phyloP scores from a whole-genome alignment of 2,329 filamentous ascomycete genomes.

The Aspergillus hiratsukae region DNA sequence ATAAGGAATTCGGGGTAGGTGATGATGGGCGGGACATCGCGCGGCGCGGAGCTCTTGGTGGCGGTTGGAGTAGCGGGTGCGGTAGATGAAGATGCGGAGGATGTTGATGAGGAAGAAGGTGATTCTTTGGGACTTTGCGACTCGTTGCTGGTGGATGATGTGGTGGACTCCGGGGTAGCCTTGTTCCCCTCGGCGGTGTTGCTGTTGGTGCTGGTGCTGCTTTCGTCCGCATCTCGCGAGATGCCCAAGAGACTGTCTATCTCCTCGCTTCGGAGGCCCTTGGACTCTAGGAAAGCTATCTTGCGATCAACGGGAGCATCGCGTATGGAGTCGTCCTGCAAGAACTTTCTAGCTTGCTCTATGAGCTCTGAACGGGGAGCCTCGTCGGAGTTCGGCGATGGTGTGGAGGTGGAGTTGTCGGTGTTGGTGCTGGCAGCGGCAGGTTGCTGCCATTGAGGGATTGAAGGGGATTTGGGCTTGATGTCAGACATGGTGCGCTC shows the following conservation, averaged over 20 bases:
- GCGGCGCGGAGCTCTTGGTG: conserved; percentile 19
- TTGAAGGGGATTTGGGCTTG: conserved; percentile 29
- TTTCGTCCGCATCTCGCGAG: conserved; percentile 30
- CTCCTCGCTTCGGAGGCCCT: conserved; percentile 64
- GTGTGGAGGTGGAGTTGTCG: conserved; percentile 28
- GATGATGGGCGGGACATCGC: conserved; percentile 57
- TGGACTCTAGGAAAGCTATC: conserved; percentile 68
- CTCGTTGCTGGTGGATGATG: conserved; percentile 3
- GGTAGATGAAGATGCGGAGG: conserved; percentile 10
- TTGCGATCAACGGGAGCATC: conserved; percentile 68
- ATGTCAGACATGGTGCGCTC: conserved; percentile 29
- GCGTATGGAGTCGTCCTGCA: conserved; percentile 69
- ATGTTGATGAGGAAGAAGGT: conserved; percentile 7
- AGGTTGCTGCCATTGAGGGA: conserved; percentile 40
- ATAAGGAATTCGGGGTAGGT: conserved; percentile 64
- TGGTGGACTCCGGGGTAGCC: conserved; percentile 2
- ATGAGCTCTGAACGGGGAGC: conserved; percentile 39
- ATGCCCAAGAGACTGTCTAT: conserved; percentile 62
- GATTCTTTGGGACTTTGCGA: conserved; percentile 6
- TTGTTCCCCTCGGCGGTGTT: conserved; percentile 10
- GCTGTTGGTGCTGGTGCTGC: conserved; percentile 10
- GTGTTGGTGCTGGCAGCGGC: conserved; percentile 21
- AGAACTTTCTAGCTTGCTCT: conserved; percentile 69
- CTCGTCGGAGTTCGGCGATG: conserved; percentile 25
- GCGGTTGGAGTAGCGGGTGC: conserved; percentile 12